phyloP scores from a whole-genome alignment of 495 filamentous ascomycete species.

The Penicillium malachiteum region DNA sequence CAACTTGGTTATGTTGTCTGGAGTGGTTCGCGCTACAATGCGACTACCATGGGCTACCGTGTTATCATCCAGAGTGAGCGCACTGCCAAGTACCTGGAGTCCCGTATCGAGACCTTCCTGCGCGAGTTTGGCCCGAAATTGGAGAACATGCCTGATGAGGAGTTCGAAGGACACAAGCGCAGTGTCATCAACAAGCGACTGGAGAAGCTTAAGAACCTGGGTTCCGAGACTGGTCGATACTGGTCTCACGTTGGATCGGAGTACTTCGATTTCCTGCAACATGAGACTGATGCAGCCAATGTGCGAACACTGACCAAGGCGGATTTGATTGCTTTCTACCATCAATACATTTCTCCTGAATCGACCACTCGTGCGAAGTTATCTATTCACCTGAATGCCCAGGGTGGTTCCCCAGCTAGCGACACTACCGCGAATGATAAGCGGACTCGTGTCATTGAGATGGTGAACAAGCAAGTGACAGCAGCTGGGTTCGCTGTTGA shows the following conservation, averaged over 20 bases:
- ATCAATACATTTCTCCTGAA: constrained; percentile 69
- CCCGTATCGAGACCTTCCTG: constrained; percentile 83
- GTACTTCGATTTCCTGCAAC: constrained; percentile 82
- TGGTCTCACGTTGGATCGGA: constrained; percentile 85
- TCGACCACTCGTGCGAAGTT: constrained; percentile 76
- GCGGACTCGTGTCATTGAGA: constrained; percentile 51
- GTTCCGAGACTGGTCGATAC: constrained; percentile 77
- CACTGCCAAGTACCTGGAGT: constrained; percentile 77
- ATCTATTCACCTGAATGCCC: constrained; percentile 78
- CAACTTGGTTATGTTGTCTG: constrained; percentile 97
- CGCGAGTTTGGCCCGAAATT: constrained; percentile 60
- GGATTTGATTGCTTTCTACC: constrained; percentile 78
- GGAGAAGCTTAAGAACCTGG: constrained; percentile 90
- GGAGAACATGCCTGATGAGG: constrained; percentile 72
- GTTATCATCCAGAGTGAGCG: constrained; percentile 95
- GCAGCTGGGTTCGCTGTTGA: constrained; percentile 49
- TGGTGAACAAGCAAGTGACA: constrained; percentile 52
- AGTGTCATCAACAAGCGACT: constrained; percentile 84
- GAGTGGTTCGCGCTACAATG: constrained; percentile 66
- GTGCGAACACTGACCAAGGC: constrained; percentile 73
- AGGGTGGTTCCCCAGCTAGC: constrained; percentile 47
- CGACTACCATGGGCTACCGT: constrained; percentile 77
- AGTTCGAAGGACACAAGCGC: constrained; percentile 88
- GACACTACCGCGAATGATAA: constrained; percentile 45
- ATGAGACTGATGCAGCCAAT: constrained; percentile 73